These are phyloP conservation scores for Talaromyces borbonicus DNA, from an alignment of 495 filamentous ascomycete genomes.

Conservation along the genomic window DNA sequence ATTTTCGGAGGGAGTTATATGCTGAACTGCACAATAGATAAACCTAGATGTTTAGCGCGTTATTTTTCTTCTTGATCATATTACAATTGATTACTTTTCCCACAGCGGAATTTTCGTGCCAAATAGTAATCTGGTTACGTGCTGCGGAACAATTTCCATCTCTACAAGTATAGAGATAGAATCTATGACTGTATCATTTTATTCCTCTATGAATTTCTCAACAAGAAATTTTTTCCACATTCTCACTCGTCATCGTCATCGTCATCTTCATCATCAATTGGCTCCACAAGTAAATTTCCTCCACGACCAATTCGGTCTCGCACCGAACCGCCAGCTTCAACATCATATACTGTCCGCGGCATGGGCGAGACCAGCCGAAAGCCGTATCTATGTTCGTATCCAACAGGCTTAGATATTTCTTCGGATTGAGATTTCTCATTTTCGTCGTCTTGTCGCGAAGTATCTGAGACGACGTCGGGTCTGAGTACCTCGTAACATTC, in stretches of 20 bases:
- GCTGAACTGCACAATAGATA: not conserved
- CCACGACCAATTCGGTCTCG: slow-evolving; percentile 67
- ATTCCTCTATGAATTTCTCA: slow-evolving; percentile 1
- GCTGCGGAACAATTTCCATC: too few relatives aligned
- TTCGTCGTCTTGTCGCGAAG: slow-evolving; percentile 11
- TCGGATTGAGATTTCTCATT: slow-evolving; percentile 2
- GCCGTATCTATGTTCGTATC: slow-evolving; percentile 65
- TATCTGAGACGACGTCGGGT: slow-evolving; percentile 14
- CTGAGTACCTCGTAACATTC: slow-evolving; percentile 71
- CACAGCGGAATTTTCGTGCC: too few relatives aligned
- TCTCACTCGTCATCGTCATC: slow-evolving; percentile 26
- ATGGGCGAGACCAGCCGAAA: slow-evolving; percentile 78
- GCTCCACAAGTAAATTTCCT: slow-evolving; percentile 82
- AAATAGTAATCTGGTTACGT: too few relatives aligned
- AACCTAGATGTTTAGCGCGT: slow-evolving; percentile 1
- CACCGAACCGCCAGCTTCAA: slow-evolving; percentile 53
- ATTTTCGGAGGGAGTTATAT: too few relatives aligned
- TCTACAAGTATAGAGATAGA: too few relatives aligned
- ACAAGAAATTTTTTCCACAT: slow-evolving; percentile 1
- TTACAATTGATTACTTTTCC: too few relatives aligned
- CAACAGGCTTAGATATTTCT: slow-evolving; percentile 42
- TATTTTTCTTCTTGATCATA: too few relatives aligned
- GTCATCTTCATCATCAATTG: slow-evolving; percentile 48
- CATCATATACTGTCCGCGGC: slow-evolving; percentile 67
- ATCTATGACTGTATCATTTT: not conserved